Evolutionary conservation across 495 filamentous ascomycete species (phyloP).

Genomic region (Podospora pseudopauciseta): DNA sequence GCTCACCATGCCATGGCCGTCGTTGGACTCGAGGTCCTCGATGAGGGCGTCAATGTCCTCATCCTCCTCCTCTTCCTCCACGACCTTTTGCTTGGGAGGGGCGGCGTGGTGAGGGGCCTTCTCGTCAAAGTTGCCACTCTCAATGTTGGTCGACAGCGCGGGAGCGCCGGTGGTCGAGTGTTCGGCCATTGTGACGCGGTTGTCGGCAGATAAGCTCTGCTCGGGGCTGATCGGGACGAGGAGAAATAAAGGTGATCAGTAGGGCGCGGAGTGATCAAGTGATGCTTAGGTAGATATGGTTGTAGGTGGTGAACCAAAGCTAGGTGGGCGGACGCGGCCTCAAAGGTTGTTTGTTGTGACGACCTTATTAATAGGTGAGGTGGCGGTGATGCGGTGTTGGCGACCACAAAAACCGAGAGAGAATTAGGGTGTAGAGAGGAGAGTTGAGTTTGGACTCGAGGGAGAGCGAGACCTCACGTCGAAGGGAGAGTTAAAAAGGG

Average conservation of each 20-base stretch:
- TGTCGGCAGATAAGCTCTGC: constrained; percentile 37
- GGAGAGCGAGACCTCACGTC: constrained; percentile 36
- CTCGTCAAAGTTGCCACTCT: constrained; percentile 55
- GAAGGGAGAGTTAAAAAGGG: constrained; percentile 38
- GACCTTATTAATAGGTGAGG: constrained; percentile 30
- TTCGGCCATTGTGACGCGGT: constrained; percentile 46
- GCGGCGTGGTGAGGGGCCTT: constrained; percentile 40
- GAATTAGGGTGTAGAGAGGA: constrained; percentile 24
- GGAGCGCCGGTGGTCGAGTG: constrained; percentile 43
- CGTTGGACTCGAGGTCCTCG: constrained; percentile 73
- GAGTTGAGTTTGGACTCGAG: constrained; percentile 28
- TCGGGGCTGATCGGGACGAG: constrained; percentile 16
- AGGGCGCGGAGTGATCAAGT: constrained; percentile 4
- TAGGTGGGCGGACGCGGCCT: constrained; percentile 2
- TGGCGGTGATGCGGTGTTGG: constrained; percentile 23
- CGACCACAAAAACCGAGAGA: constrained; percentile 13
- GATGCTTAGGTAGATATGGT: constrained; percentile 10
- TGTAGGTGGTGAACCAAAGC: constrained; percentile 9
- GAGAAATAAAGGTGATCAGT: constrained; percentile 15
- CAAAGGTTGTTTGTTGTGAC: constrained; percentile 17
- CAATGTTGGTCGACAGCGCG: constrained; percentile 52
- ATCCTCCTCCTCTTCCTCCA: constrained; percentile 61
- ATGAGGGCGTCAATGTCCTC: constrained; percentile 80
- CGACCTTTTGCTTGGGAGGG: constrained; percentile 29
- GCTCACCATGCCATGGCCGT: constrained; percentile 53